Base-by-base conservation (phyloP, 331 rosid species). In the Rhamnella rubrinervis region DNA sequence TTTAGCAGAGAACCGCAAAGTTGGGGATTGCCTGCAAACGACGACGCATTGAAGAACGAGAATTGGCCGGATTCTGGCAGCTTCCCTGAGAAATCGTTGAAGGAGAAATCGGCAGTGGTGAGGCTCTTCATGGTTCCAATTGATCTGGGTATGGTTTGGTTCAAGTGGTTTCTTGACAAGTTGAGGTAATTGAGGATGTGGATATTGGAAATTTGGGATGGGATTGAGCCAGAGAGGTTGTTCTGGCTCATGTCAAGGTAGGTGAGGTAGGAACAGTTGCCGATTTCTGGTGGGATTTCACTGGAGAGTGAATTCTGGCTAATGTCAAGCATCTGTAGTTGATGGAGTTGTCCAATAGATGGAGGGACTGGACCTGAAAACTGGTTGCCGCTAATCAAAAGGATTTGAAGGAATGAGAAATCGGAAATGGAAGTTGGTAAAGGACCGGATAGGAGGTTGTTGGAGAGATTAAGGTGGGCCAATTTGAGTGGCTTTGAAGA, bases 201-300 rank as follows among this genome's bases (percentile, higher is more conserved):
- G 70, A 85, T 78, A 40, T 82, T 71, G 70, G 96, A 84, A 67
- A 89, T 84, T 62, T 78, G 71, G 0, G 72, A 73, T 6, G 97
- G 95, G 71, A 92, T 81, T 41, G 81, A 56, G 67, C 90, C 92
- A 13, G 96, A 82, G 62, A 92, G 95, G 70, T 87, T 87, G 87
- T 92, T 92, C 76, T 87, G 95, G 84, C 97, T 92, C 89, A 92
- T 75, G 87, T 92, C 97, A 21, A 92, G 87, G 81, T 68, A 87
- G 6, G 96, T 80, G 14, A 92, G 93, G 65, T 80, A 88, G n/a
- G 59, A 59, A 61, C 96, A 92, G 49, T 78, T 63, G 6, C 88
- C 95, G 10, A 89, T 78, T 52, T 87, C 83, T 0, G 78, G 77
- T 20, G 97, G 95, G 70, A 92, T 87, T 71, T 65, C 71, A 14